phyloP scores from a whole-genome alignment of 495 filamentous ascomycete genomes.

The Penicillium flavigenum region DNA sequence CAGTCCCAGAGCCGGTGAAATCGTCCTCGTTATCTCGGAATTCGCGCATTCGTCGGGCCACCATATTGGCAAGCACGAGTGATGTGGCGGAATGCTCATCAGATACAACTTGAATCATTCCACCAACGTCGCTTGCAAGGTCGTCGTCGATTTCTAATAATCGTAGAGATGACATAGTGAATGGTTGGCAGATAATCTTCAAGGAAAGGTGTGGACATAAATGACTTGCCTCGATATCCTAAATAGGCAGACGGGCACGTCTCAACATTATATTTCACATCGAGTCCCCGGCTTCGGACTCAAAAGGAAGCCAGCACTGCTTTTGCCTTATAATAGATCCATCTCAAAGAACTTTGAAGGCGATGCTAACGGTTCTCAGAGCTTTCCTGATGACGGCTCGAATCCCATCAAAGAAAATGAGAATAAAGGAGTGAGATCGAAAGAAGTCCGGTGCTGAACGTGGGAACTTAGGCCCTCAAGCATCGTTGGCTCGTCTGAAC shows the following conservation, averaged over 20 bases:
- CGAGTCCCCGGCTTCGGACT: background rate
- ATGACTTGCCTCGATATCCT: background rate
- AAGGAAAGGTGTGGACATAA: background rate
- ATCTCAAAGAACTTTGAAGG: background rate
- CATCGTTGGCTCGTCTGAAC: background rate
- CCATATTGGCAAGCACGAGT: background rate
- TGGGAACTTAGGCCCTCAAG: background rate
- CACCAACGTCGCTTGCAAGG: background rate
- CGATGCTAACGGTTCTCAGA: background rate
- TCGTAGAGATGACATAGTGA: background rate
- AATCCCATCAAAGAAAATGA: background rate
- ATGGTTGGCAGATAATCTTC: background rate
- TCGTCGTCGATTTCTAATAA: background rate
- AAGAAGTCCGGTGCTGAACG: background rate
- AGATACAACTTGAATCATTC: background rate
- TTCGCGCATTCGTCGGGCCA: background rate
- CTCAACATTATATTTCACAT: background rate
- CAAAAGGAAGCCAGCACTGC: background rate
- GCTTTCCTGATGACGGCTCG: background rate
- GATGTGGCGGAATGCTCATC: background rate
- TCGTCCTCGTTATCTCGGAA: background rate
- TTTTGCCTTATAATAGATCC: background rate
- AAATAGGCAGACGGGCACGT: background rate
- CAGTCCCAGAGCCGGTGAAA: background rate
- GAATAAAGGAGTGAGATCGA: background rate